These are phyloP conservation scores for Buddleja alternifolia DNA, from an alignment of 257 asterid genomes.

Conservation along the genomic window DNA sequence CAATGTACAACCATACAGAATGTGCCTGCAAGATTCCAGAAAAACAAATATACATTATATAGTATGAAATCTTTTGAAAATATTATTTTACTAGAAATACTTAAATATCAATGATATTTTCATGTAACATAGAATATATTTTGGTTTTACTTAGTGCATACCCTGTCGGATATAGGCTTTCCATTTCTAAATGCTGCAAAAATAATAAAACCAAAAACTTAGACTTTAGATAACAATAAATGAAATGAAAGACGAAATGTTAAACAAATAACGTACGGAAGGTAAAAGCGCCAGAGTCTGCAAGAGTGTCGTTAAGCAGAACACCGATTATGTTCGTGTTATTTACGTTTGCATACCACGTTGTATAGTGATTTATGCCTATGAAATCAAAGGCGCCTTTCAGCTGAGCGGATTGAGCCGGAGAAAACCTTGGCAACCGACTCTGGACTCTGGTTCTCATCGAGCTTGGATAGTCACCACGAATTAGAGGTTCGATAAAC, in stretches of 20 bases:
- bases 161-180: conserved; percentile 37
- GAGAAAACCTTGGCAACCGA: conserved; percentile 63
- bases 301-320: conserved; percentile 56
- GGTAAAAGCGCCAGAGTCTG: conserved; percentile 65
- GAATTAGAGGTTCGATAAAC: conserved; percentile 76
- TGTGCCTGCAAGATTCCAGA: conserved; percentile 60
- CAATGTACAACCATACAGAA: conserved; percentile 84
- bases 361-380: conserved; percentile 91
- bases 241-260: too few species aligned
- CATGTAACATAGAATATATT: too few species aligned
- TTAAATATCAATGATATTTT: too few species aligned
- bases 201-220: neutral
- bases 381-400: conserved; percentile 81
- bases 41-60: neutral
- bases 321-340: conserved; percentile 47
- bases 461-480: conserved; percentile 75
- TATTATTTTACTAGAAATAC: too few species aligned
- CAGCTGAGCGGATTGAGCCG: conserved; percentile 48
- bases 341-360: conserved; percentile 69
- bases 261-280: conserved; percentile 47
- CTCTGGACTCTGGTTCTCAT: conserved; percentile 67
- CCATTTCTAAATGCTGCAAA: conserved; percentile 40
- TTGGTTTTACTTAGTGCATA: conserved; percentile 2
- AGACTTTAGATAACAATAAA: neutral
- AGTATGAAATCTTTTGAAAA: neutral